Evolutionary conservation across 2,329 filamentous ascomycete genomes (phyloP), one percentile per base, ranked within the genome.

Genomic region (Verticillium nubilum): DNA sequence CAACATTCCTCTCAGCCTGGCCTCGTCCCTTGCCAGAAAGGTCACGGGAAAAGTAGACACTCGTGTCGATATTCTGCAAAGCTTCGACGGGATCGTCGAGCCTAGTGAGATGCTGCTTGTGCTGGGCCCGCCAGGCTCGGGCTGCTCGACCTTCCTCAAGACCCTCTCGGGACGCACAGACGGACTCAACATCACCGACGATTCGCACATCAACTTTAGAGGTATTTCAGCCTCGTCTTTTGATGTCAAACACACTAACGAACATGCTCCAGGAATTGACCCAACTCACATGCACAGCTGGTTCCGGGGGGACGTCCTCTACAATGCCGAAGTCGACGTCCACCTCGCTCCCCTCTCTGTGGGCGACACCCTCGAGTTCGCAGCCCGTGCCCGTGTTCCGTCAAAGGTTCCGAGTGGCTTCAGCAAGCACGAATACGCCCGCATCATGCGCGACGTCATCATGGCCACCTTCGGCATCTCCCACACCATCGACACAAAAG

Each of bases 141-240:
- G 84, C n/a, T 91, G 87, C 65, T 86, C 86, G 9, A 90, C 88
- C 0, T 85, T 90, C 63, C 75, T 90, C 58, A 89, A 89, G 69
- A 84, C 86, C 2, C 29, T 63, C 4, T 57, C 62, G 23, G 62
- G 62, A 2, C 57, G 61, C 9, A 63, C 60, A 0, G 55, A 69
- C 3, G 69, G 69, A 0, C 61, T 71, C 0, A 64, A 65, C 5
- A 61, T 71, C 4, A 56, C 59, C 1, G 28, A 64, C 0, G 62
- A 69, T 0, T 64, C 69, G 0, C 69, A 71, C 52, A 67, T 63
- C 54, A 63, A 62, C 55, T 63, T 63, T 9, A 42, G 60, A 52
- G 62, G 62, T 62, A 12, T 10, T 25, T 47, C 4, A 33, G 6
- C 27, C 5, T 23, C 10, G 52, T 27, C 28, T 27, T 3, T 12